Percentiles rank a stretch among this genome's conserved stretches.
These are phyloP conservation scores for Boletus sp. DNA, from an alignment of 768 basidiomycete genomes.

Conservation along the genomic window DNA sequence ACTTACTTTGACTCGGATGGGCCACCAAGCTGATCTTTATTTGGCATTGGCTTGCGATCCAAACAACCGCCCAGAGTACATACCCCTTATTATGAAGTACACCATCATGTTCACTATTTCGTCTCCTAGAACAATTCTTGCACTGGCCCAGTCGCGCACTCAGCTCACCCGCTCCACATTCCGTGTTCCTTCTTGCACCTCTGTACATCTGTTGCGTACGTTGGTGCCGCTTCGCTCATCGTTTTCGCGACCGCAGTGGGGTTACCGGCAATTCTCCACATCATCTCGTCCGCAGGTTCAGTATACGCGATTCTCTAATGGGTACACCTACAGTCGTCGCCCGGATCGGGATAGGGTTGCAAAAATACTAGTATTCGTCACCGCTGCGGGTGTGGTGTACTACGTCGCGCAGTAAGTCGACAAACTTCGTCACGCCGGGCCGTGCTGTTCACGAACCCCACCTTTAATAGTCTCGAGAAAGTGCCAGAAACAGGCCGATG, in stretches of 20 bases:
- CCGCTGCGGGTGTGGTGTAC: conserved; percentile 23
- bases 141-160: conserved; percentile 2
- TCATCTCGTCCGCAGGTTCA: conserved; percentile 20
- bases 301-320: conserved; percentile 28
- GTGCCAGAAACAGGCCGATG: conserved; percentile 85
- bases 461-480: conserved; percentile 61
- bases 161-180: background rate
- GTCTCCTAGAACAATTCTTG: background rate
- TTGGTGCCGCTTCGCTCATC: background rate
- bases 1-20: background rate
- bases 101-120: conserved; percentile 8
- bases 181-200: background rate
- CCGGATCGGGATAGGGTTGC: conserved; percentile 7
- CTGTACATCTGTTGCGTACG: background rate
- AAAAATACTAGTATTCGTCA: conserved; percentile 18
- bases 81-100: background rate
- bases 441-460: background rate
- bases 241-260: background rate
- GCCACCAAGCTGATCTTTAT: conserved; percentile 2
- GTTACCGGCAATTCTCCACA: conserved; percentile 19
- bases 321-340: conserved; percentile 1
- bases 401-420: conserved; percentile 29
- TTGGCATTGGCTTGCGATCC: conserved; percentile 12
- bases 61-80: background rate
- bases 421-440: background rate